A percentile compares a stretch with the other conserved stretches of the same genome.
These are phyloP conservation scores for Suillus sp. DNA, from an alignment of 768 basidiomycete genomes.

Conservation along the genomic window DNA sequence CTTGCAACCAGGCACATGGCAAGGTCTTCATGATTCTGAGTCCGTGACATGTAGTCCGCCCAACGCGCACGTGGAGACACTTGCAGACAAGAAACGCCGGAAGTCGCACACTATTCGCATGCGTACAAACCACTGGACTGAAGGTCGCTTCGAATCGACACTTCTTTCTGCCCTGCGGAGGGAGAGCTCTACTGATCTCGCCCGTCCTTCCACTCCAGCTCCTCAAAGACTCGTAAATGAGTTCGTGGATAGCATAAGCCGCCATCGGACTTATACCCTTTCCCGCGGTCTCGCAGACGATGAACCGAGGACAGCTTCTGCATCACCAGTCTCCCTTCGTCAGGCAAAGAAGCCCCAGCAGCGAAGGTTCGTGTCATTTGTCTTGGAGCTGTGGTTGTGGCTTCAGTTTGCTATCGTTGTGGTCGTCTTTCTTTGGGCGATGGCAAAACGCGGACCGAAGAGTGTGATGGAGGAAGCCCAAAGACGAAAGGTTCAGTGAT, in stretches of 20 bases:
- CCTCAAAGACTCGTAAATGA: slow-evolving; percentile 44
- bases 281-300: slow-evolving; percentile 11
- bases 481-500: slow-evolving; percentile 25
- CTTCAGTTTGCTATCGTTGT: slow-evolving; percentile 78
- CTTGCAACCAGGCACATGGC: slow-evolving; percentile 19
- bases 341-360: slow-evolving; percentile 28
- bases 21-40: slow-evolving; percentile 8
- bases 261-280: slow-evolving; percentile 22
- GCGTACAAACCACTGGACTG: slow-evolving; percentile 61
- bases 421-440: slow-evolving; percentile 75
- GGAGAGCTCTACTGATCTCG: slow-evolving; percentile 19
- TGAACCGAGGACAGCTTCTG: slow-evolving; percentile 8
- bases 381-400: slow-evolving; percentile 84
- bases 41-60: slow-evolving; percentile 29
- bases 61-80: slow-evolving; percentile 19
- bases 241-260: slow-evolving; percentile 45
- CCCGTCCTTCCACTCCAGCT: slow-evolving; percentile 36
- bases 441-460: slow-evolving; percentile 78
- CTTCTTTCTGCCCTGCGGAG: slow-evolving; percentile 25
- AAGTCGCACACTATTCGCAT: slow-evolving; percentile 55
- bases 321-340: slow-evolving; percentile 3
- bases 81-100: slow-evolving; percentile 33
- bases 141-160: slow-evolving; percentile 51
- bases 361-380: slow-evolving; percentile 42
- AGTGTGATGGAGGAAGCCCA: slow-evolving; percentile 57